Conservation (phyloP, 2,329 filamentous ascomycete species). For the Arachnomyces sp. region DNA sequence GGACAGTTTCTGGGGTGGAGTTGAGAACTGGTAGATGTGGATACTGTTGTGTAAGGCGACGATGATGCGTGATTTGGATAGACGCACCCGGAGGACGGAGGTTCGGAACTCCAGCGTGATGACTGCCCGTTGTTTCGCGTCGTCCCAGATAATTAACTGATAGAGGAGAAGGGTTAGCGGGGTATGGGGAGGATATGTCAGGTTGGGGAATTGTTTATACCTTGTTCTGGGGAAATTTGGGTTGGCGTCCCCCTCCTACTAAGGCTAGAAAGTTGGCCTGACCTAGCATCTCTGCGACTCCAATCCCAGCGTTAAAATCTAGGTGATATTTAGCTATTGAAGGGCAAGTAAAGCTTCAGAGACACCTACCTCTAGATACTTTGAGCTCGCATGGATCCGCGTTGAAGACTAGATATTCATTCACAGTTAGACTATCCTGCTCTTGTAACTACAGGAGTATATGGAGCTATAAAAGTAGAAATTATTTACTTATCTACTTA, state of each 20-base stretch:
- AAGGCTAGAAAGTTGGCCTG: constrained; percentile 80
- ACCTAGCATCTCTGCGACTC: constrained; percentile 76
- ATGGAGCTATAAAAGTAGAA: constrained; percentile 8
- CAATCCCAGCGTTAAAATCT: constrained; percentile 77
- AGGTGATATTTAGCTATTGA: neutral
- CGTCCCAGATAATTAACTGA: constrained; percentile 80
- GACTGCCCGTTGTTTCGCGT: constrained; percentile 64
- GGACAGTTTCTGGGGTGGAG: constrained; percentile 59
- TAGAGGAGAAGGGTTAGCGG: neutral
- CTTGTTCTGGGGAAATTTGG: constrained; percentile 83
- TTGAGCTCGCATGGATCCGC: constrained; percentile 64
- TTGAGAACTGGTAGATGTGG: constrained; percentile 70
- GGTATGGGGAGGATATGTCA: neutral
- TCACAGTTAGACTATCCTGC: constrained; percentile 12
- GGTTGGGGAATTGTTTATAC: constrained; percentile 32
- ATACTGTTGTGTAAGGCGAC: constrained; percentile 76
- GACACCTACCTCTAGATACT: constrained; percentile 46
- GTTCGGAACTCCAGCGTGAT: constrained; percentile 73
- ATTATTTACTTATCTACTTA: constrained; percentile 36
- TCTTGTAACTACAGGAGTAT: constrained; percentile 1
- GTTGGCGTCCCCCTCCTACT: constrained; percentile 76
- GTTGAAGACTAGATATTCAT: constrained; percentile 53
- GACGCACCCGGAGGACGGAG: constrained; percentile 67
- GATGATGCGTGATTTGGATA: constrained; percentile 67
- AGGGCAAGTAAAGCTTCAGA: neutral